These are phyloP conservation scores for Hansenula lynferdii DNA, from an alignment of 1,139 yeast species.

Conservation along the genomic window DNA sequence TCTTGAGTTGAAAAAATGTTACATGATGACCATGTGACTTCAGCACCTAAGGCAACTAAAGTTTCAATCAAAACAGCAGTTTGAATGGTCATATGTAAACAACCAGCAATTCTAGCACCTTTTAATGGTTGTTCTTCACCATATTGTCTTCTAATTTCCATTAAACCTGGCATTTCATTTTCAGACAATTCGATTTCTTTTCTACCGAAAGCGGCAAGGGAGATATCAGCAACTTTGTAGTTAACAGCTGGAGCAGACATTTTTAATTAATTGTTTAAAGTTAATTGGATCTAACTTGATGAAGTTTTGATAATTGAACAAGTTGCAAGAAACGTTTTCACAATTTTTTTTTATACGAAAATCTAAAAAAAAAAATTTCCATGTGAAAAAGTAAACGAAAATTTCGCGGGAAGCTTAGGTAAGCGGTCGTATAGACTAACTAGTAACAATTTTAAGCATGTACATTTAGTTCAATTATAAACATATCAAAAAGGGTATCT, in stretches of 20 bases:
- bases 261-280: conserved; percentile 4
- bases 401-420: background rate
- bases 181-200: conserved; percentile 99
- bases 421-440: too few relatives aligned
- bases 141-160: conserved; percentile 94
- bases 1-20: conserved; percentile 99
- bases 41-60: conserved; percentile 97
- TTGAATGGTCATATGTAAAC: conserved; percentile 99
- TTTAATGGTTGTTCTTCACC: conserved; percentile 92
- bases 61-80: conserved; percentile 99
- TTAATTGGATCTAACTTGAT: background rate
- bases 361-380: background rate
- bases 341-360: background rate
- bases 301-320: background rate
- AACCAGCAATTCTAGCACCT: conserved; percentile 99
- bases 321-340: background rate
- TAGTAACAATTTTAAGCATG: too few relatives aligned
- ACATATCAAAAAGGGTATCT: too few relatives aligned
- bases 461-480: too few relatives aligned
- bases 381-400: conserved; percentile 2
- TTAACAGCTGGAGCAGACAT: conserved; percentile 60
- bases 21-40: conserved; percentile 99
- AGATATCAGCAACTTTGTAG: conserved; percentile 97
- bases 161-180: conserved; percentile 99
- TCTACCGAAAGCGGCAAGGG: conserved; percentile 99